Evolutionary conservation across 2,329 filamentous ascomycete genomes (phyloP), one percentile per base, ranked within the genome.

Genomic region (Microdochium bolleyi): DNA sequence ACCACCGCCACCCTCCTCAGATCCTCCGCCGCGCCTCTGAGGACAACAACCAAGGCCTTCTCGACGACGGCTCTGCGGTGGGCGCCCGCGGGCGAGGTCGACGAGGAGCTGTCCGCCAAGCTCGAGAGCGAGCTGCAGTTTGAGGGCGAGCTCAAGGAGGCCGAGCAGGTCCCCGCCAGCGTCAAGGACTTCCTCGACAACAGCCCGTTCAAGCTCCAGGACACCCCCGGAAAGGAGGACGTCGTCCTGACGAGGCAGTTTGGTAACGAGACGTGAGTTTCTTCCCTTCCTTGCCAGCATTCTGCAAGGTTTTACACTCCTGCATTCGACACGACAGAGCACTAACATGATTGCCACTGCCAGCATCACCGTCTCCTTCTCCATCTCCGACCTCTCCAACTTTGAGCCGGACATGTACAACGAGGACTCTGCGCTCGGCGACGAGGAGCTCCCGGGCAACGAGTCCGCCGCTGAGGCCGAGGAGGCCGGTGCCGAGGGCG

Each of bases 111-210:
- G 52, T 81, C 85, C 41, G 83, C 84, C 55, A 97, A 97, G 81
- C 82, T 99, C 50, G 83, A 89, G 59, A 85, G 83, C 66, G 92
- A 96, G 76, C 78, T 95, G 60, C 75, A 84, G 69, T 84, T 95
- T 66, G 94, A 97, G 79, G 82, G 84, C 64, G 85, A 92, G 65
- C 85, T 91, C 72, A 85, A 87, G 72, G 79, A 85, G 59, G 78
- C 82, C 56, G 83, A 89, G 64, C 81, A 88, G 58, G 73, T 88
- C 59, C 87, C 90, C 41, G 79, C 84, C 57, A 88, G 85, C 68
- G 82, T 96, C 70, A 86, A 90, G 73, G 89, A 94, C 69, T 96
- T 95, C 72, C 73, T 96, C 49, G 84, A 92, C 66, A 92, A 89
- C 74, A 85, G 86, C 65, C 81, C 86, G 41, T 99, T 91, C 71